phyloP scores from a whole-genome alignment of 2,329 filamentous ascomycete genomes.

The Colletotrichum echinochloae region DNA sequence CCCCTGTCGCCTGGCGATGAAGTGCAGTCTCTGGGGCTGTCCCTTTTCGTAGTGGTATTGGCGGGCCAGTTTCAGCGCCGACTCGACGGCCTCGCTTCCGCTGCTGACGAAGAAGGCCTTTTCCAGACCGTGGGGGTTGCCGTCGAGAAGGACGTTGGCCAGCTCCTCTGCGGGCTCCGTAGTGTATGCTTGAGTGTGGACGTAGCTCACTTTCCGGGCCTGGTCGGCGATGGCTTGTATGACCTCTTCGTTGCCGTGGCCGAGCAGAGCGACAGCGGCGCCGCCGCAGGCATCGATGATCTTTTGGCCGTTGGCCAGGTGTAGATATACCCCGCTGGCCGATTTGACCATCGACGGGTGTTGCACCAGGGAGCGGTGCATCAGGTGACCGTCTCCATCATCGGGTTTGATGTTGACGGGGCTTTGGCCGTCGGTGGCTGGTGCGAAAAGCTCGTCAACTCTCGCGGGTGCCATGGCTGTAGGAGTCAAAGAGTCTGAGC shows the following conservation, averaged over 20 bases:
- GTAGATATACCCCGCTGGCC: constrained; percentile 54
- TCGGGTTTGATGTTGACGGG: neutral
- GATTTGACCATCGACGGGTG: constrained; percentile 53
- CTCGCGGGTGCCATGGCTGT: constrained; percentile 41
- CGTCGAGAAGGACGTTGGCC: constrained; percentile 42
- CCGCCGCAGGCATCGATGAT: constrained; percentile 54
- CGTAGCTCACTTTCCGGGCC: constrained; percentile 46
- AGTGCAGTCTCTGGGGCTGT: constrained; percentile 51
- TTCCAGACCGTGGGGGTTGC: constrained; percentile 33
- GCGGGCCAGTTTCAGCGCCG: constrained; percentile 60
- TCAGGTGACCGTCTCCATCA: constrained; percentile 41
- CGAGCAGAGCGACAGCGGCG: constrained; percentile 50
- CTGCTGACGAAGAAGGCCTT: constrained; percentile 42
- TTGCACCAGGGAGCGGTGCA: constrained; percentile 51
- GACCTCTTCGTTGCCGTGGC: constrained; percentile 48
- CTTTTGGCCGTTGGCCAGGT: constrained; percentile 48
- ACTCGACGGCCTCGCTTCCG: constrained; percentile 56
- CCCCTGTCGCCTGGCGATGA: constrained; percentile 58
- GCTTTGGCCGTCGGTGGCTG: neutral
- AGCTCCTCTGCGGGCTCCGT: constrained; percentile 58
- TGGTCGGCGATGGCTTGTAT: constrained; percentile 47
- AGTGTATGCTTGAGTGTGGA: constrained; percentile 49
- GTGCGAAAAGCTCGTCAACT: constrained; percentile 30
- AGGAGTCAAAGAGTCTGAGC: neutral
- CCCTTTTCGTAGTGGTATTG: constrained; percentile 60